Conservation (phyloP, 169 alveolate species). For the Neospora caninum region DNA sequence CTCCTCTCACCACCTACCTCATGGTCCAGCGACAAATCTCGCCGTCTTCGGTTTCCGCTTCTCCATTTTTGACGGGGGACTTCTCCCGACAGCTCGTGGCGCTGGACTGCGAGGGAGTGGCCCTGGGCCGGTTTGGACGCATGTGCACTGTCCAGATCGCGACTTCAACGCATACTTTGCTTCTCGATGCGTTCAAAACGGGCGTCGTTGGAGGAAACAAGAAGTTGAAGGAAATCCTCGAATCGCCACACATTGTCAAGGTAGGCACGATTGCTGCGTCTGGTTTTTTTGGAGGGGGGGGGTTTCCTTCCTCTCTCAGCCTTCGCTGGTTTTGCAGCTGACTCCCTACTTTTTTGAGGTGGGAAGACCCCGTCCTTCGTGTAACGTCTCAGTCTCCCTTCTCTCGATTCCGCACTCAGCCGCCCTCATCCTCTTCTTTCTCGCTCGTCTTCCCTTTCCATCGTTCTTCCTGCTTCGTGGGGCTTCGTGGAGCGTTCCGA, state of each 20-base stretch:
- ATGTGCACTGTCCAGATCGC: constrained; percentile 71
- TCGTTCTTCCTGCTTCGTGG: no score
- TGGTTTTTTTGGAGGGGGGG: no score
- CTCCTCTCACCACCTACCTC: constrained; percentile 15
- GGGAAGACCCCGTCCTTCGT: not conserved
- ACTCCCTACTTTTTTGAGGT: not conserved
- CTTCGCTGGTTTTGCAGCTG: not conserved
- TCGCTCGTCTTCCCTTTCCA: no score
- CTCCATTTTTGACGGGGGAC: not conserved
- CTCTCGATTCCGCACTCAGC: no score
- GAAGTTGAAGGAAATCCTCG: constrained; percentile 41
- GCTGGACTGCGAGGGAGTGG: constrained; percentile 73
- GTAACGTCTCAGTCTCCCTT: not conserved
- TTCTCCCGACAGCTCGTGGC: not conserved
- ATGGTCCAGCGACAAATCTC: not conserved
- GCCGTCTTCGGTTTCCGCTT: not conserved
- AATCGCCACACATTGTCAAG: constrained; percentile 53
- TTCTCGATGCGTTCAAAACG: constrained; percentile 69
- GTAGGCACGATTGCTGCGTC: not conserved
- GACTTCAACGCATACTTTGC: constrained; percentile 63
- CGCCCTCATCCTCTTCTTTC: no score
- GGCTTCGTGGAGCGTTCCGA: no score
- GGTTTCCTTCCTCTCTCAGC: not conserved
- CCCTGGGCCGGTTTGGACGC: constrained; percentile 78
- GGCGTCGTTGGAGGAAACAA: constrained; percentile 47